phyloP scores from a whole-genome alignment of 352 stramenopile genomes.

The Phytophthora sojae region DNA sequence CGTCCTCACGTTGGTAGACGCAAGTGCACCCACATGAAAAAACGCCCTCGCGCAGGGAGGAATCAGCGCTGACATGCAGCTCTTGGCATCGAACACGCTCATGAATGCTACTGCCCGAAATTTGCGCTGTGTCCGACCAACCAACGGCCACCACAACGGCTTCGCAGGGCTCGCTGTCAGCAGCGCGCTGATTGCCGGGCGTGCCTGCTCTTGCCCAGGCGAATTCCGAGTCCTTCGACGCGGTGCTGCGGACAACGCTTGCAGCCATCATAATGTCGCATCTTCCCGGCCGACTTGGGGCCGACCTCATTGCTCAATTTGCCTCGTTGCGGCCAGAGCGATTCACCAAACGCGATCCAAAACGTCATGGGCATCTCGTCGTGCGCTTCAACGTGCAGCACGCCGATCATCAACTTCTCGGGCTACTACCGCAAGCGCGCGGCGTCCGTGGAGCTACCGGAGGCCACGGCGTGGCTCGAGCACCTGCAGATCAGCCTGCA shows the following conservation, averaged over 20 bases:
- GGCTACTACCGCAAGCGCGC: constrained; percentile 37
- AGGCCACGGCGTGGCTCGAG: constrained; percentile 44
- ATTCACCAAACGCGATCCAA: neutral
- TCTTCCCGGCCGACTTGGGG: constrained; percentile 7
- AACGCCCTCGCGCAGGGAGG: neutral
- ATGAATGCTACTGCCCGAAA: neutral
- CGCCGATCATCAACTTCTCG: constrained; percentile 40
- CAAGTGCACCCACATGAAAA: neutral
- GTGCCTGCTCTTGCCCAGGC: neutral
- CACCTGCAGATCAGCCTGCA: constrained; percentile 34
- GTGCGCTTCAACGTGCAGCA: constrained; percentile 9
- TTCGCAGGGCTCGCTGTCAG: neutral
- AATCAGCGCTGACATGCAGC: neutral
- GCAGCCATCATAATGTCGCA: constrained; percentile 10
- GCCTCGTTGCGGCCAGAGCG: constrained; percentile 14
- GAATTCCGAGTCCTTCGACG: neutral
- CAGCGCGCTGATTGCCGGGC: neutral
- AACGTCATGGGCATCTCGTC: constrained; percentile 22
- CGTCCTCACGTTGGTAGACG: neutral
- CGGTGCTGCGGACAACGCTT: neutral
- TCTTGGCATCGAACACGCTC: neutral
- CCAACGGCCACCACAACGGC: neutral
- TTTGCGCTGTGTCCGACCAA: neutral
- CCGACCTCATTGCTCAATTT: constrained; percentile 25
- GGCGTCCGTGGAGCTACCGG: constrained; percentile 37